phyloP scores from a whole-genome alignment of 1,139 yeast genomes.

The Geotrichum phurueaensis region DNA sequence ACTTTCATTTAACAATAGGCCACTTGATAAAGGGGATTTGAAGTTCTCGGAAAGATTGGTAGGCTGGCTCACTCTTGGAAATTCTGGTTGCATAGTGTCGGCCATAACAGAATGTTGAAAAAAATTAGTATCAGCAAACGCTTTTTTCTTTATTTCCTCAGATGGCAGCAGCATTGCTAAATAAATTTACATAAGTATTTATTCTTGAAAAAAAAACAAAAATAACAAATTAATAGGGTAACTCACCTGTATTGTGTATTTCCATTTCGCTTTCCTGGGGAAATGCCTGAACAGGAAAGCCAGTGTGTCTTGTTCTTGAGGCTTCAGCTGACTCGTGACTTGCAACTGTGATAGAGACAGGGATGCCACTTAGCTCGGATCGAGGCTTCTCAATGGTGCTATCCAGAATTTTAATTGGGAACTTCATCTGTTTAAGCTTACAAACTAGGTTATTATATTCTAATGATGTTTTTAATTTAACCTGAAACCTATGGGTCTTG shows the following conservation, averaged over 20 bases:
- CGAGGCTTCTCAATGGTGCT: not conserved
- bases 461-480: not conserved
- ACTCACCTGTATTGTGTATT: not conserved
- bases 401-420: not conserved
- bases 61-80: not conserved
- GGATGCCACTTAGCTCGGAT: not conserved
- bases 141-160: not conserved
- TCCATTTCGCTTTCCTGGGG: not conserved
- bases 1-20: not conserved
- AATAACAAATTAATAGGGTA: too few relatives aligned
- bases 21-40: not conserved
- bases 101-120: not conserved
- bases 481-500: slow-evolving; percentile 13
- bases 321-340: too few relatives aligned
- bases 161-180: not conserved
- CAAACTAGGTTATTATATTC: not conserved
- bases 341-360: not conserved
- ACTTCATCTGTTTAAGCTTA: not conserved
- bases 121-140: not conserved
- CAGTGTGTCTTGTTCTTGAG: not conserved
- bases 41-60: not conserved
- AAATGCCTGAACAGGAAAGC: not conserved
- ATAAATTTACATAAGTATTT: not conserved
- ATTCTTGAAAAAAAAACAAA: not conserved
- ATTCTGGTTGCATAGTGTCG: not conserved